These are phyloP conservation scores for Colletotrichum liaoningense DNA, from an alignment of 2,329 filamentous ascomycete genomes.

Conservation along the genomic window DNA sequence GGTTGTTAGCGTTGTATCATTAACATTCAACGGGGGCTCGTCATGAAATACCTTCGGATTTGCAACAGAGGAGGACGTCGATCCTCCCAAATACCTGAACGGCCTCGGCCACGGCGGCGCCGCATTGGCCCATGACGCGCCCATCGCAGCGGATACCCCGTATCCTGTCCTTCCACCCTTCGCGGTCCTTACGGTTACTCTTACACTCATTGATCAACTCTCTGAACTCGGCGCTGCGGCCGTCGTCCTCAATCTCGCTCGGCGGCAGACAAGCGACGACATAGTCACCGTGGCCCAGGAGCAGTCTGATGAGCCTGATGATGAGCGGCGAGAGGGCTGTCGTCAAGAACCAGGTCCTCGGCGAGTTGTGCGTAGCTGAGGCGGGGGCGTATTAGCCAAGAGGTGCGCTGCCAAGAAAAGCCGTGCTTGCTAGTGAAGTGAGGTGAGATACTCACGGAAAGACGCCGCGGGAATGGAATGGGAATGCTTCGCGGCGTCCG, in stretches of 20 bases:
- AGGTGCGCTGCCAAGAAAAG: not conserved
- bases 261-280: slow-evolving; percentile 87
- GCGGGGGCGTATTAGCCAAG: slow-evolving; percentile 32
- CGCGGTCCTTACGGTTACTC: slow-evolving; percentile 70
- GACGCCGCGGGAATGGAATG: slow-evolving; percentile 59
- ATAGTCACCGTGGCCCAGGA: slow-evolving; percentile 92
- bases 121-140: slow-evolving; percentile 75
- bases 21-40: not conserved
- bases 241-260: slow-evolving; percentile 80
- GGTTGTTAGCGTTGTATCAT: not conserved
- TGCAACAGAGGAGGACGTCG: slow-evolving; percentile 91
- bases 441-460: slow-evolving; percentile 57
- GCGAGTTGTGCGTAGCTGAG: slow-evolving; percentile 75
- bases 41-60: slow-evolving; percentile 77
- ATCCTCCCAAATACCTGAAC: slow-evolving; percentile 86
- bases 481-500: slow-evolving; percentile 24
- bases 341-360: slow-evolving; percentile 93
- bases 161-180: slow-evolving; percentile 85
- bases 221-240: slow-evolving; percentile 82
- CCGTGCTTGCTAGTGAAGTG: slow-evolving; percentile 42
- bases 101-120: slow-evolving; percentile 88
- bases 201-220: slow-evolving; percentile 80
- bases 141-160: slow-evolving; percentile 73
- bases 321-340: slow-evolving; percentile 87
- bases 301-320: slow-evolving; percentile 82